These are phyloP conservation scores for Saturnispora serradocipensis DNA, from an alignment of 805 yeast genomes.

Conservation along the genomic window DNA sequence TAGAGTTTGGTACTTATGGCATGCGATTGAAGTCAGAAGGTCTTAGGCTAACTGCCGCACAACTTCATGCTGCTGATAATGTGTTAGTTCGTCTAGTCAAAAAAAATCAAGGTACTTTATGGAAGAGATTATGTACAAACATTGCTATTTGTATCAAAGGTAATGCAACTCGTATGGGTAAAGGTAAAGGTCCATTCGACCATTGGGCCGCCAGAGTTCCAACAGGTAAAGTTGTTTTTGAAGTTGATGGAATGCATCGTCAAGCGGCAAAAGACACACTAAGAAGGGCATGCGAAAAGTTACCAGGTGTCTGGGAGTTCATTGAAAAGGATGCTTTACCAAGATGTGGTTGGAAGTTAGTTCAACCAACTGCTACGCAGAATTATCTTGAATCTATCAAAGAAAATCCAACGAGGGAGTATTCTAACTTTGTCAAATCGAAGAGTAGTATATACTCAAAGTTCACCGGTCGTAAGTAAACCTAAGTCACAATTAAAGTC, in stretches of 20 bases:
- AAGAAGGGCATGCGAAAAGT: conserved; percentile 81
- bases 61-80: conserved; percentile 83
- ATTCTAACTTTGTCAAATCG: conserved; percentile 43
- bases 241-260: conserved; percentile 71
- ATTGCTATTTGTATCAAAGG: conserved; percentile 93
- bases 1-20: conserved; percentile 78
- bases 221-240: conserved; percentile 88
- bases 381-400: conserved; percentile 49
- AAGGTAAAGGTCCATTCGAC: conserved; percentile 96
- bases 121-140: conserved; percentile 75
- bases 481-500: neutral
- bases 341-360: conserved; percentile 60
- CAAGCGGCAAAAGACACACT: conserved; percentile 83
- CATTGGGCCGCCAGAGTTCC: conserved; percentile 97
- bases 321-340: conserved; percentile 54
- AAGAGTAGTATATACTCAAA: conserved; percentile 42
- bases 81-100: conserved; percentile 78
- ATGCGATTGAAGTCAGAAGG: conserved; percentile 87
- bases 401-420: conserved; percentile 56
- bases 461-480: conserved; percentile 25
- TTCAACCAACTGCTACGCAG: conserved; percentile 34
- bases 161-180: conserved; percentile 99
- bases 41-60: conserved; percentile 73
- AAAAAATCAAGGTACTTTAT: conserved; percentile 63
- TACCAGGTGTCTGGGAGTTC: conserved; percentile 89